Evolutionary conservation across 306 rosid genomes (phyloP), one percentile per base, ranked within the genome.

Genomic region (Crotalaria pallida): DNA sequence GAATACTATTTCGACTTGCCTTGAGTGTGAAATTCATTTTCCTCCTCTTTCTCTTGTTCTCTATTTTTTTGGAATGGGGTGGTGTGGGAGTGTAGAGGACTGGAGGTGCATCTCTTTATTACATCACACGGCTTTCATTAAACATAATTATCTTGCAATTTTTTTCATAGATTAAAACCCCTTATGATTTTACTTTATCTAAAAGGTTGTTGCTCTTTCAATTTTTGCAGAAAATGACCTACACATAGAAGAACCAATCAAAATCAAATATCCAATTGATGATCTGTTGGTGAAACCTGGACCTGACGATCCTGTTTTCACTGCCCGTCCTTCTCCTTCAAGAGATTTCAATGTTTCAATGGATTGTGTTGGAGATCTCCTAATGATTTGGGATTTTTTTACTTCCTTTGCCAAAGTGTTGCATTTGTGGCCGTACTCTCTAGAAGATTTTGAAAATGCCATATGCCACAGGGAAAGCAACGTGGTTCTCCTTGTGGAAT

Each of bases 341-440:
- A 87, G 83, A 73, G 95, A 88, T 79, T 94, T 88, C 74, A 86
- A 65, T 73, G 79, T 94, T 77, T 88, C 99, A 22, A 79, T 91
- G 82, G 64, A 76, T 44, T 85, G 89, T 73, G 87, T 91, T 3
- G 96, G 96, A 61, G 84, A 90, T 83, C 96, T 94, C 63, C 73
- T 94, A 73, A 84, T 87, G 96, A 83, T 90, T 74, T 94, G 98
- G 98, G 98, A 94, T 79, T 86, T 94, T 81, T 86, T 91, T 78
- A 80, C 80, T 53, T 85, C 91, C 47, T 94, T 82, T 75, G 85
- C 89, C 67, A 84, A 84, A 81, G 72, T 84, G 82, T 75, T 94
- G 79, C 80, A 68, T 79, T 77, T 94, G 78, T 84, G 59, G 41
- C 99, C 99, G 31, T 91, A 85, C 83, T 81, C 96, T 80, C 75